These are phyloP conservation scores for Parafenestella ontariensis DNA, from an alignment of 2,329 filamentous ascomycete species.

Conservation along the genomic window DNA sequence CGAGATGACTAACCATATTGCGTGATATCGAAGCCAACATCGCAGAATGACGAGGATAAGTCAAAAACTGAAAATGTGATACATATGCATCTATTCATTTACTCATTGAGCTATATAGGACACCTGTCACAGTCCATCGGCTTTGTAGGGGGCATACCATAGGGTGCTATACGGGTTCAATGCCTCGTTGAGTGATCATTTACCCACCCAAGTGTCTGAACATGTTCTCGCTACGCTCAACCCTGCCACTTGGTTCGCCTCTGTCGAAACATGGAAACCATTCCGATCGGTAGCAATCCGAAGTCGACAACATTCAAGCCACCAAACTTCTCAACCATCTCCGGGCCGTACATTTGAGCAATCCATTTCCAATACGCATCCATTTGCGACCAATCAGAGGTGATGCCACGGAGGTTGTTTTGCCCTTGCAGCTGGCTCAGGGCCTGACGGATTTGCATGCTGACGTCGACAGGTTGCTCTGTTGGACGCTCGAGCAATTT, in stretches of 20 bases:
- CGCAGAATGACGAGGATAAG: no score
- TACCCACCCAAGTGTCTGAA: no score
- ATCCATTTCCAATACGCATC: conserved; percentile 48
- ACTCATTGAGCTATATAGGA: no score
- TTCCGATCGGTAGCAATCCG: conserved; percentile 45
- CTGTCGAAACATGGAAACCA: conserved; percentile 45
- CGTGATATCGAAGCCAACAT: no score
- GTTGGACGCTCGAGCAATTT: conserved; percentile 29
- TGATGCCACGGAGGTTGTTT: conserved; percentile 33
- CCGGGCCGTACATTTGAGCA: conserved; percentile 45
- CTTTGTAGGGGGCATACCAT: no score
- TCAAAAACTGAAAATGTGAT: no score
- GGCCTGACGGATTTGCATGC: conserved; percentile 28
- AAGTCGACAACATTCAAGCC: conserved; percentile 44
- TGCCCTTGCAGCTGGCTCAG: conserved; percentile 25
- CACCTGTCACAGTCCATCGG: no score
- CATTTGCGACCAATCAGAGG: conserved; percentile 33
- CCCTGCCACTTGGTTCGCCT: conserved; percentile 45
- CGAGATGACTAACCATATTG: not conserved
- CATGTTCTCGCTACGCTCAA: conserved; percentile 9
- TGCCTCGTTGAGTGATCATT: no score
- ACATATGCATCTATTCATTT: no score
- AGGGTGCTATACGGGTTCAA: no score
- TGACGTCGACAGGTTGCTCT: conserved; percentile 28
- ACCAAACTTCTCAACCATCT: conserved; percentile 45